Evolutionary conservation across 2,329 filamentous ascomycete genomes (phyloP).

Genomic region (Pseudopyricularia javanii): DNA sequence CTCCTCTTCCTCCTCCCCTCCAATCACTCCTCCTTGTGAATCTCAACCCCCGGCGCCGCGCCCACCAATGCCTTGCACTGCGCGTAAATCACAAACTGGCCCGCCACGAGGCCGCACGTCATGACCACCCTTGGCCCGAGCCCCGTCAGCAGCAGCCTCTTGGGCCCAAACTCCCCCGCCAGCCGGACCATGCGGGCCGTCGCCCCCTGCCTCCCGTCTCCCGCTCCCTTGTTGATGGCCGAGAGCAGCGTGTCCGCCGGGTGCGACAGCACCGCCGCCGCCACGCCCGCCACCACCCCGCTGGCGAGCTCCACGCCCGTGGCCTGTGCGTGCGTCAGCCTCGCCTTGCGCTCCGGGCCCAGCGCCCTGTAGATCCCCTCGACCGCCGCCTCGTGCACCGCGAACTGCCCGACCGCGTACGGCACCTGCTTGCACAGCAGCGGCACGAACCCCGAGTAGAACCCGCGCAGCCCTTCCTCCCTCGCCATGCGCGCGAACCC

Average conservation of each 20-base stretch:
- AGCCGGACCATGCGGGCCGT: slow-evolving; percentile 68
- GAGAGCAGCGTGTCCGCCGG: slow-evolving; percentile 77
- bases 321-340: slow-evolving; percentile 54
- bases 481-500: slow-evolving; percentile 65
- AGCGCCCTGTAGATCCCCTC: slow-evolving; percentile 48
- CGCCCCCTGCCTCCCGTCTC: slow-evolving; percentile 66
- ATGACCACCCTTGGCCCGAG: slow-evolving; percentile 49
- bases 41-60: slow-evolving; percentile 66
- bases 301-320: slow-evolving; percentile 48
- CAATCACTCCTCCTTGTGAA: slow-evolving; percentile 29
- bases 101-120: slow-evolving; percentile 55
- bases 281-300: slow-evolving; percentile 50
- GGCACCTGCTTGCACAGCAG: slow-evolving; percentile 73
- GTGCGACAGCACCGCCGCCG: slow-evolving; percentile 69
- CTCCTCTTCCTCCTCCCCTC: neutral
- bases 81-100: slow-evolving; percentile 77
- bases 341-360: slow-evolving; percentile 64
- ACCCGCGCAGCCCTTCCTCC: slow-evolving; percentile 62
- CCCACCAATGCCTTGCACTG: slow-evolving; percentile 57
- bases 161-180: slow-evolving; percentile 56
- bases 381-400: slow-evolving; percentile 72
- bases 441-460: slow-evolving; percentile 74
- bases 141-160: slow-evolving; percentile 50
- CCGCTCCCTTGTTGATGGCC: slow-evolving; percentile 86
- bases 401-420: slow-evolving; percentile 84